Base-by-base conservation (phyloP, 768 basidiomycete genomes). In the Pulveroboletus sp. region DNA sequence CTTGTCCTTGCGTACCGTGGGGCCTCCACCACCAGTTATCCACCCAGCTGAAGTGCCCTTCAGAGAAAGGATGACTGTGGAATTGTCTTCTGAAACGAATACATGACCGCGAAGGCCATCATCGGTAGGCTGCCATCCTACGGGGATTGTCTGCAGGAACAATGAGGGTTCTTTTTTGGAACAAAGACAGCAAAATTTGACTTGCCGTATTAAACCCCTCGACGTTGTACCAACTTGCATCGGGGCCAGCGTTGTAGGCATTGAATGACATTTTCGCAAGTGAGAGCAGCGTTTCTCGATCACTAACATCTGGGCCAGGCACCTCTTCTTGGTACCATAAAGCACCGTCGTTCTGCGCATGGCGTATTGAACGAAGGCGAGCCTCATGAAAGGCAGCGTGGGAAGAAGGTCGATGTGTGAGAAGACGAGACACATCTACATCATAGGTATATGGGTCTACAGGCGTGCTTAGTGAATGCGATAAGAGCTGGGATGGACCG, bases 21-120 rank as follows among this genome's bases (percentile, higher is more conserved):
- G 85, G 5, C 93, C 92, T 3, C 88, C 85, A 16, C 81, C 82
- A 8, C 89, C 76, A 60, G 84, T 77, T 9, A 85, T 74, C 69
- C 71, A 71, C 10, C 76, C 75, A 2, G 87, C 83, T 2, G 89
- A 90, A 0, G 95, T 98, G n/a, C 95, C 95, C 63, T 98, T 97
- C 69, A 97, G 76, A 20, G 91, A 80, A 46, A 97, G 74, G 24
- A 96, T 74, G 20, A 97, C 89, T 0, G 90, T 95, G 13, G 82
- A 81, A 57, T 94, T 92, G 65, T 90, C 86, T 10, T 74, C 73
- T 1, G 82, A 81, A n/a, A 86, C 88, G 57, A 95, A 96, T 19
- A 98, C 71, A 60, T 97, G 93, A 0, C 95, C 95, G 38, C 95
- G 79, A 51, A 97, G 80, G 0, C 93, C 93, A 63, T 96, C 90